These are phyloP conservation scores for Penicillium arizonense DNA, from an alignment of 495 filamentous ascomycete genomes.

Conservation along the genomic window DNA sequence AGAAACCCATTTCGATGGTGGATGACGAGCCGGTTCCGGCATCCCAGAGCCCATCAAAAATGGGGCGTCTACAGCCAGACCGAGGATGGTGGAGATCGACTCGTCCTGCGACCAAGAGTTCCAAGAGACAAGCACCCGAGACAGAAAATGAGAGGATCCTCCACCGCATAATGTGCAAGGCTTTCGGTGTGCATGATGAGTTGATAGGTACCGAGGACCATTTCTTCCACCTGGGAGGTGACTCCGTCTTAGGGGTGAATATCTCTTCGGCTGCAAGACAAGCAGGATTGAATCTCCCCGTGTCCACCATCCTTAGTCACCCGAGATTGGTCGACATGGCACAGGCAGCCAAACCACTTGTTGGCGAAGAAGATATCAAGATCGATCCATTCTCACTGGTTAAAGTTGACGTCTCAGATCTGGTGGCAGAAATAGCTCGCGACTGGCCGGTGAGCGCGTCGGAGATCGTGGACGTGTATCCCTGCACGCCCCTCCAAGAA, in stretches of 20 bases:
- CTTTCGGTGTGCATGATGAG: not conserved
- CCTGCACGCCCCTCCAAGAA: slow-evolving; percentile 57
- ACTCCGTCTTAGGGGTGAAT: not conserved
- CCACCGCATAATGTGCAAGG: not conserved
- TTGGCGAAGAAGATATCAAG: not conserved
- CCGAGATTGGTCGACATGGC: not conserved
- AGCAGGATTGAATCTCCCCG: not conserved
- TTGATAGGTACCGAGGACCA: not conserved
- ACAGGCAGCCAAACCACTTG: not conserved
- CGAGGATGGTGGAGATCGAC: not conserved
- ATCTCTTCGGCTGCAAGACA: not conserved
- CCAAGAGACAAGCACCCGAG: not conserved
- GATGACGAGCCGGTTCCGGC: not conserved
- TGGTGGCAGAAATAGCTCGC: not conserved
- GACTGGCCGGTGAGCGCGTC: not conserved
- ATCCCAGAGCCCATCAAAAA: not conserved
- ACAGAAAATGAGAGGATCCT: not conserved
- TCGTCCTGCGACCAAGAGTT: too few species aligned
- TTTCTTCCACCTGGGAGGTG: not conserved
- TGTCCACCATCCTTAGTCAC: not conserved
- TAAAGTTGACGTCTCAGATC: not conserved
- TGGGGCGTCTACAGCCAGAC: not conserved
- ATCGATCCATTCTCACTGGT: not conserved
- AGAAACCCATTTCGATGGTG: not conserved
- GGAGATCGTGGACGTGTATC: slow-evolving; percentile 40